Conservation (phyloP, 108 stramenopile species). For the Nannochloropsis gaditana region DNA sequence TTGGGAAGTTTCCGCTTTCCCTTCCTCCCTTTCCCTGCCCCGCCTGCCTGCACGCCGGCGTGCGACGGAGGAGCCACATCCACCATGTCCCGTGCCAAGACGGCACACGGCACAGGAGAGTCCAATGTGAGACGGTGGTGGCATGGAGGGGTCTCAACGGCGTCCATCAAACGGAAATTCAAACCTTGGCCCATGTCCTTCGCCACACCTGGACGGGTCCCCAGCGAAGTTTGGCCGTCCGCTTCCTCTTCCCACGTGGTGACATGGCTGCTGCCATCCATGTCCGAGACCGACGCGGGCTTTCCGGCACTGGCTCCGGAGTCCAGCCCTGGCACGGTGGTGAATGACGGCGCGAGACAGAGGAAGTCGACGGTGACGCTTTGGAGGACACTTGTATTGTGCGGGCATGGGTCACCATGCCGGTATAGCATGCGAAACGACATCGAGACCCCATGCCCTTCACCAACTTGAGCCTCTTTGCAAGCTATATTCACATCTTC, state of each 20-base stretch:
- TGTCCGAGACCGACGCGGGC: too few relatives aligned
- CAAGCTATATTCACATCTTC: not conserved
- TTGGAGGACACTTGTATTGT: not conserved
- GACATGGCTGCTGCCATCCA: too few relatives aligned
- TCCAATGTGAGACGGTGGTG: not conserved
- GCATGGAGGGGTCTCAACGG: not conserved
- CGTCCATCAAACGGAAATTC: not conserved
- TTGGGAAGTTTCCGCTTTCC: not conserved
- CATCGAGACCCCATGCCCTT: not conserved
- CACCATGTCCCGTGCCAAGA: not conserved
- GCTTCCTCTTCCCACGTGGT: too few relatives aligned
- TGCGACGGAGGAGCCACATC: too few relatives aligned
- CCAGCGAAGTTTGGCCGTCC: too few relatives aligned
- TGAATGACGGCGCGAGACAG: not conserved
- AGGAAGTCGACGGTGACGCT: not conserved
- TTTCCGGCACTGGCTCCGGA: too few relatives aligned
- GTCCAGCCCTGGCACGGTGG: too few relatives aligned
- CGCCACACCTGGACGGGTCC: too few relatives aligned
- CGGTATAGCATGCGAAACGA: not conserved
- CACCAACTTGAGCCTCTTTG: not conserved
- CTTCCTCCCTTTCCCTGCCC: too few relatives aligned
- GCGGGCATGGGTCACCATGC: not conserved
- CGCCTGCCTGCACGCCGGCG: too few relatives aligned
- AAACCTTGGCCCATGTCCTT: too few relatives aligned
- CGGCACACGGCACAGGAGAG: not conserved